A percentile compares a stretch with the other conserved stretches of the same genome.
phyloP scores from a whole-genome alignment of 805 yeast species.

The Yarrowia deformans region DNA sequence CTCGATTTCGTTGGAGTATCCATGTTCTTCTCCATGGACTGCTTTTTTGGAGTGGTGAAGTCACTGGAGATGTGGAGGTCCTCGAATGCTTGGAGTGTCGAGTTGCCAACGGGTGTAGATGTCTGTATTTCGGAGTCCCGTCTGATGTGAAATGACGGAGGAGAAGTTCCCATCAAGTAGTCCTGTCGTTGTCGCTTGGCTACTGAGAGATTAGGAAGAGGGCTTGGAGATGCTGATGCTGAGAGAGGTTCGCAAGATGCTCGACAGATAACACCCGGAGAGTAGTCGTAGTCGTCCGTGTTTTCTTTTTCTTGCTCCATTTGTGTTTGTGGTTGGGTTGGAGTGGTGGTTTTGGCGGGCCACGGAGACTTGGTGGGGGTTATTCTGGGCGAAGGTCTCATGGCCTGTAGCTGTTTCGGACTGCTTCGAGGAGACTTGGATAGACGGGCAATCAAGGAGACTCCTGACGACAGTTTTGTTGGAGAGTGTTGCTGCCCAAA shows the following conservation, averaged over 20 bases:
- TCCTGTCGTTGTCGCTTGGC: slow-evolving; percentile 31
- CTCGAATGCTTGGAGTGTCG: slow-evolving; percentile 3
- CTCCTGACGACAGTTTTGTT: slow-evolving; percentile 11
- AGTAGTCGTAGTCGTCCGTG: slow-evolving; percentile 10
- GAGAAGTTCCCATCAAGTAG: slow-evolving; percentile 29
- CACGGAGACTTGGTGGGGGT: background rate
- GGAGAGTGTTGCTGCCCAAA: slow-evolving; percentile 17
- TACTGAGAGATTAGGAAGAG: slow-evolving; percentile 21
- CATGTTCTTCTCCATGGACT: background rate
- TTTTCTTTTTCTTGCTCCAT: slow-evolving; percentile 13
- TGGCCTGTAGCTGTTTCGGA: slow-evolving; percentile 11
- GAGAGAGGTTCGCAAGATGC: slow-evolving; percentile 28
- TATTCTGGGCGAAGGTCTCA: slow-evolving; percentile 13
- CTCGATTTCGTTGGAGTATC: slow-evolving; percentile 16
- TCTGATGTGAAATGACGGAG: slow-evolving; percentile 32
- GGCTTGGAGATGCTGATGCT: slow-evolving; percentile 28
- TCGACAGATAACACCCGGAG: background rate
- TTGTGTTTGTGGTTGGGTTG: slow-evolving; percentile 7
- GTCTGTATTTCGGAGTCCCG: slow-evolving; percentile 23
- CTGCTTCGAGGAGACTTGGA: slow-evolving; percentile 22
- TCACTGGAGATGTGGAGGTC: slow-evolving; percentile 3
- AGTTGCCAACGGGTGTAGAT: slow-evolving; percentile 14
- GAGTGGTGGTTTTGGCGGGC: slow-evolving; percentile 5
- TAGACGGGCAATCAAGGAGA: slow-evolving; percentile 17
- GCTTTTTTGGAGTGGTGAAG: background rate